phyloP scores from a whole-genome alignment of 441 rosid genomes.

The Daphne laureola region DNA sequence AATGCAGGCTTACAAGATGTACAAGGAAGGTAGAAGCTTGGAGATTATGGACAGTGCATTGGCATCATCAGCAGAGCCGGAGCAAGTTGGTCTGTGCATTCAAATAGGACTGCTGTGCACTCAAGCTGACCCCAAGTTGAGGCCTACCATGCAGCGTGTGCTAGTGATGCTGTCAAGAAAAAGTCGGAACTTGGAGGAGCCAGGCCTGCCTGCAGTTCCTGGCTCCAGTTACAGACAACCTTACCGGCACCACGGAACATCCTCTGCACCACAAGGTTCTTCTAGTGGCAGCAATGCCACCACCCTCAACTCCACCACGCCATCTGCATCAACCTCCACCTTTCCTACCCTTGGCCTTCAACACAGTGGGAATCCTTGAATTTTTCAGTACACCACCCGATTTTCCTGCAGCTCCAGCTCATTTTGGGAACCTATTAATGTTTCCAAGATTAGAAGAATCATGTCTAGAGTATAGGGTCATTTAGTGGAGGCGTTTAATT shows the following conservation, averaged over 20 bases:
- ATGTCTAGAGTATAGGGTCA: neutral
- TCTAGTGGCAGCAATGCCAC: conserved; percentile 31
- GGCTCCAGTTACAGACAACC: conserved; percentile 51
- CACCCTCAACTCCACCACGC: conserved; percentile 22
- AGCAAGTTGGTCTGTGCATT: conserved; percentile 51
- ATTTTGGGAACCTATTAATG: neutral
- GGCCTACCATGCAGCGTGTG: conserved; percentile 55
- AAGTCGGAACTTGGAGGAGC: conserved; percentile 45
- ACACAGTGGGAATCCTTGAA: conserved; percentile 44
- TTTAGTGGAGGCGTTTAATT: neutral
- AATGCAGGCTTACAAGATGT: conserved; percentile 54
- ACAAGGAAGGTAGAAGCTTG: conserved; percentile 53
- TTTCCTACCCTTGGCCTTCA: conserved; percentile 25
- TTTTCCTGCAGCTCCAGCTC: no score
- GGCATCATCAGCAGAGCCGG: conserved; percentile 32
- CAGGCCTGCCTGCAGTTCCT: conserved; percentile 52
- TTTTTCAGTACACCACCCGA: conserved; percentile 12
- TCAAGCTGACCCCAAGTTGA: conserved; percentile 54
- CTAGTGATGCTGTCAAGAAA: conserved; percentile 53
- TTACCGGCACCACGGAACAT: conserved; percentile 14
- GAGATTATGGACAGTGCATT: conserved; percentile 53
- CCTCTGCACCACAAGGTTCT: conserved; percentile 22
- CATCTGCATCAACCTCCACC: conserved; percentile 17
- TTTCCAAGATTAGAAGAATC: neutral
- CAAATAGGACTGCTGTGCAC: conserved; percentile 67